These are phyloP conservation scores for Colletotrichum gigasporum DNA, from an alignment of 2,329 filamentous ascomycete genomes.

Conservation along the genomic window DNA sequence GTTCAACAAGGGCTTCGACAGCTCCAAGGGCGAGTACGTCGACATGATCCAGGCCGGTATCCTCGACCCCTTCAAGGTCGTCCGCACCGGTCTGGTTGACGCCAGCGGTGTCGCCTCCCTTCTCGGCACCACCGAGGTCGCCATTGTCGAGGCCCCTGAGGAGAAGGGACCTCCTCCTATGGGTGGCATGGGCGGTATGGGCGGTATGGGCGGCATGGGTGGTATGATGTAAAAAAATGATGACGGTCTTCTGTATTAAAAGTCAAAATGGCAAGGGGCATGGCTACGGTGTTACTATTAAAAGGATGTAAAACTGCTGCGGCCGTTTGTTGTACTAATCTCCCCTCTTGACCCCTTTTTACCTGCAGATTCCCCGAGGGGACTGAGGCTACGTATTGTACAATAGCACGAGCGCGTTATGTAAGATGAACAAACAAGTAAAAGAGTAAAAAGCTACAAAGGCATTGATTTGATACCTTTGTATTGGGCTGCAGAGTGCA, in stretches of 20 bases:
- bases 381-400: slow-evolving; percentile 33
- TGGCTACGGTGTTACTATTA: slow-evolving; percentile 60
- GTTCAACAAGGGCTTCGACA: slow-evolving; percentile 99
- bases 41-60: slow-evolving; percentile 99
- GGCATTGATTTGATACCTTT: background rate
- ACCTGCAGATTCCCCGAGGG: slow-evolving; percentile 29
- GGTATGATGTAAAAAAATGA: slow-evolving; percentile 65
- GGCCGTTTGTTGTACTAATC: slow-evolving; percentile 40
- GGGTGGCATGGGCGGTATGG: slow-evolving; percentile 77
- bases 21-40: slow-evolving; percentile 95
- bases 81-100: slow-evolving; percentile 93
- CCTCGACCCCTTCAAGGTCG: slow-evolving; percentile 98
- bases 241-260: slow-evolving; percentile 38
- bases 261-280: slow-evolving; percentile 48
- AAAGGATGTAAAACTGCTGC: slow-evolving; percentile 46
- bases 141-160: slow-evolving; percentile 94
- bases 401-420: slow-evolving; percentile 33
- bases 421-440: slow-evolving; percentile 30
- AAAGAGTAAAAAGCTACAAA: slow-evolving; percentile 13
- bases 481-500: background rate
- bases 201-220: slow-evolving; percentile 68
- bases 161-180: slow-evolving; percentile 77
- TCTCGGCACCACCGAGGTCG: slow-evolving; percentile 96
- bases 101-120: slow-evolving; percentile 96
- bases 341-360: slow-evolving; percentile 28